A percentile compares a stretch with the other conserved stretches of the same genome.
Conservation (phyloP, 2,329 filamentous ascomycete species). For the Boeremia lycopersici region DNA sequence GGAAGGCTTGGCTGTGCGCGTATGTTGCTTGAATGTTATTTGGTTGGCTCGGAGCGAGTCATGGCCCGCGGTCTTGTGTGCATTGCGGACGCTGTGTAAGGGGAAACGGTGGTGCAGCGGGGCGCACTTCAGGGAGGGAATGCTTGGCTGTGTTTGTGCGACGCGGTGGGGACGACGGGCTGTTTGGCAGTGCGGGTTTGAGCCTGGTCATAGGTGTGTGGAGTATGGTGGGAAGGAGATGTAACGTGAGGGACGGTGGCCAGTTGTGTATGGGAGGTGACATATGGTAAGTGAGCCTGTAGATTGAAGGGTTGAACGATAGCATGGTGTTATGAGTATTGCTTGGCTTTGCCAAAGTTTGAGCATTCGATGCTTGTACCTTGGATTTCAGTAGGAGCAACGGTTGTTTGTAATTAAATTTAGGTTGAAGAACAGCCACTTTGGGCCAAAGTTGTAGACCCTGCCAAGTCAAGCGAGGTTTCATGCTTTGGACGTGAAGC, state of each 20-base stretch:
- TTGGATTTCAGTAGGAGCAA: neutral
- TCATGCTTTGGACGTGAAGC: constrained; percentile 13
- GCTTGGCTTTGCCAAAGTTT: neutral
- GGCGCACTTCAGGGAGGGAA: constrained; percentile 8
- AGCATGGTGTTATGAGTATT: neutral
- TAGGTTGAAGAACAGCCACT: constrained; percentile 1
- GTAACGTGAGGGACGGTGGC: neutral
- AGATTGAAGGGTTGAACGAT: neutral
- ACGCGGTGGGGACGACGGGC: neutral
- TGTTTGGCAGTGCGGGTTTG: neutral
- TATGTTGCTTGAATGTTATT: neutral
- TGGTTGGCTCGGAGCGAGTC: constrained; percentile 3
- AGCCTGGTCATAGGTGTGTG: neutral
- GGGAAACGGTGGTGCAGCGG: constrained; percentile 16
- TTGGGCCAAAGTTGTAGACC: constrained; percentile 7
- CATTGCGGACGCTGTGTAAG: neutral
- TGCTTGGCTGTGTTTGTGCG: constrained; percentile 20
- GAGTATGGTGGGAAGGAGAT: neutral
- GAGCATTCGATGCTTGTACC: neutral
- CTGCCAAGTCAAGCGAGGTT: constrained; percentile 19
- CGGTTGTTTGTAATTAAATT: neutral
- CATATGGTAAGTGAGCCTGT: neutral
- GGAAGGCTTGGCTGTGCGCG: constrained; percentile 1
- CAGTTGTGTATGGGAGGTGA: neutral
- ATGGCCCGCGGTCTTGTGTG: neutral